Evolutionary conservation across 495 filamentous ascomycete genomes (phyloP), one percentile per base, ranked within the genome.

Genomic region (Penicillium malachiteum): DNA sequence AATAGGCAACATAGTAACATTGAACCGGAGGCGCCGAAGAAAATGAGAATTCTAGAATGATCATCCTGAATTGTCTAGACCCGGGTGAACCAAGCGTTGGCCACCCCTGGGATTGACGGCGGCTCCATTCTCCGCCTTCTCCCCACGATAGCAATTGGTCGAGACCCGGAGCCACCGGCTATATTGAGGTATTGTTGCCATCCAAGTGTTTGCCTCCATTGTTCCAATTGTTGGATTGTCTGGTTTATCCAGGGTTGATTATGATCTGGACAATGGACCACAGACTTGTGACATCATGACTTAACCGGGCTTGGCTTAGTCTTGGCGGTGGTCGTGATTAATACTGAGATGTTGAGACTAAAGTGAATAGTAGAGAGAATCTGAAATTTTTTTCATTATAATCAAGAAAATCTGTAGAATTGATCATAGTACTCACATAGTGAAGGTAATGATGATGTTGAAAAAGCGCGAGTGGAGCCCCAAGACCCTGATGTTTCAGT

Each of bases 201-300:
- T 48, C 47, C 30, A 46, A 44, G 33, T 6, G 17, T 47, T 18
- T 37, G 9, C 21, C 48, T n/a, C 34, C 33, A 33, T 18, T 31
- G 40, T 46, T 48, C 47, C 46, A 55, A 52, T 48, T 41, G 13
- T 41, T 34, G 21, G 21, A 26, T 26, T 34, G 32, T 45, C 16
- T 39, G 31, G 21, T 50, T 50, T 39, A 51, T 38, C 51, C 55
- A 55, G 18, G 59, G 59, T 58, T 58, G 41, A 17, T 35, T 14
- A 17, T 26, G 43, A 52, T 58, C 59, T 58, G 51, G 55, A 49
- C 47, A 59, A 54, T 47, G 37, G 32, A 35, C 21, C 8, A 41
- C 50, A 40, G 26, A 6, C 35, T 39, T 30, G 55, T 62, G 59
- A 62, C 59, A 62, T 62, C 59, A 62, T 40, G 55, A 62, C 54